Conservation (phyloP, 192 early-diverging fungal genomes). For the Backusella sp. region DNA sequence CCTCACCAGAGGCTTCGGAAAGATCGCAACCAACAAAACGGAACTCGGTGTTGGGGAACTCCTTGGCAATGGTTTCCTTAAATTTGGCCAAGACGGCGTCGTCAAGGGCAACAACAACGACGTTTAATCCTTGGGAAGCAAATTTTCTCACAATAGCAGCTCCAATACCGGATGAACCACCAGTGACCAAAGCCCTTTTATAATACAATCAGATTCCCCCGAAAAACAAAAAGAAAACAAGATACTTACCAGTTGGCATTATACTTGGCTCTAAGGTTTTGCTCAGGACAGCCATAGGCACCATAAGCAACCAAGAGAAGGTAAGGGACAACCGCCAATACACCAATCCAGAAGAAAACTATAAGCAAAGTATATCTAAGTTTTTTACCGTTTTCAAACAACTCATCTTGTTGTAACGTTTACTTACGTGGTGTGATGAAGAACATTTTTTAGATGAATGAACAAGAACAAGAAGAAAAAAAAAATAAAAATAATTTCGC, state of each 20-base stretch:
- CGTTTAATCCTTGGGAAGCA: conserved; percentile 51
- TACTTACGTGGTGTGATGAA: conserved; percentile 6
- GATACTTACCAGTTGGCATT: conserved; percentile 45
- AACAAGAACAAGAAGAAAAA: background rate
- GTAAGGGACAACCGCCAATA: conserved; percentile 37
- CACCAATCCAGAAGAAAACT: conserved; percentile 40
- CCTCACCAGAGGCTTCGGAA: conserved; percentile 31
- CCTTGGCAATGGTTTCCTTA: conserved; percentile 31
- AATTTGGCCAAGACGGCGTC: conserved; percentile 36
- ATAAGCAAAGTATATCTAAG: background rate
- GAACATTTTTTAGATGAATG: conserved; percentile 7
- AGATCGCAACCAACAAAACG: conserved; percentile 51
- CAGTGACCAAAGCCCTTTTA: conserved; percentile 53
- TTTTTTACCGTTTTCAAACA: background rate
- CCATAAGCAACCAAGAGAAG: conserved; percentile 36
- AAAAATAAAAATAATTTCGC: background rate
- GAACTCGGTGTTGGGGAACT: conserved; percentile 47
- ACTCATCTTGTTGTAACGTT: background rate
- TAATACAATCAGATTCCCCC: background rate
- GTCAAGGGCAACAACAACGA: conserved; percentile 57
- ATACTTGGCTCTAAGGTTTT: conserved; percentile 57
- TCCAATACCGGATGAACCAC: conserved; percentile 59
- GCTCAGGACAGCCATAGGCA: conserved; percentile 39
- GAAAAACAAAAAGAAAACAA: background rate
- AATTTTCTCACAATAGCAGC: conserved; percentile 51